Percentiles rank a stretch among this genome's conserved stretches.
Evolutionary conservation across 2,329 filamentous ascomycete species (phyloP).

Genomic region (Cyanodermella asteris): DNA sequence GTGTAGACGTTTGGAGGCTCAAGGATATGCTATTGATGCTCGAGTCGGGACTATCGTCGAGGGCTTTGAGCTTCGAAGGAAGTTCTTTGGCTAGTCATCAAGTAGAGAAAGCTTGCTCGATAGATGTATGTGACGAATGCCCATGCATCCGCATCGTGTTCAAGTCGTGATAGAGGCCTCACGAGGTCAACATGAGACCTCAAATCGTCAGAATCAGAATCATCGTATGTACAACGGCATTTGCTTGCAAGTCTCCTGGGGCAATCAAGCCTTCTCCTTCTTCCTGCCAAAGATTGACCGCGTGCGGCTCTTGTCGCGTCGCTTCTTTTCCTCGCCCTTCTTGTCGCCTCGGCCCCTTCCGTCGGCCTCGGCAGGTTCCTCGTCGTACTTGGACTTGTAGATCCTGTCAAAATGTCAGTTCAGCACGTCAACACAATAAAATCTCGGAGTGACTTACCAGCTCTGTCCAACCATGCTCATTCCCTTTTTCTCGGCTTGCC

Average conservation of each 20-base stretch:
- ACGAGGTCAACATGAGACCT: too few relatives aligned
- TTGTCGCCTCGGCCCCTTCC: slow-evolving; percentile 12
- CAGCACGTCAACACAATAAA: background rate
- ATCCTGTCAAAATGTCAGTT: slow-evolving; percentile 39
- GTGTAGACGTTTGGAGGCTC: slow-evolving; percentile 41
- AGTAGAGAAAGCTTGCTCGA: too few relatives aligned
- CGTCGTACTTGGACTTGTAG: slow-evolving; percentile 83
- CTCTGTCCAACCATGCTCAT: slow-evolving; percentile 97
- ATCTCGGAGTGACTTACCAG: slow-evolving; percentile 41
- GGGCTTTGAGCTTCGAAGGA: slow-evolving; percentile 49
- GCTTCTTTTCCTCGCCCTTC: slow-evolving; percentile 36
- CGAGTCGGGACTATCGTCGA: slow-evolving; percentile 58
- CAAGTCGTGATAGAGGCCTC: too few relatives aligned
- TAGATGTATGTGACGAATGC: too few relatives aligned
- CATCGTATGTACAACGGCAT: too few relatives aligned
- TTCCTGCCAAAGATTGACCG: slow-evolving; percentile 51
- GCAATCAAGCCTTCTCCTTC: slow-evolving; percentile 21
- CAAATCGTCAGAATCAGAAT: too few relatives aligned
- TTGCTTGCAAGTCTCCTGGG: too few relatives aligned
- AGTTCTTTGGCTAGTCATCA: too few relatives aligned
- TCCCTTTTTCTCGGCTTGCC: slow-evolving; percentile 73
- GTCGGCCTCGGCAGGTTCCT: slow-evolving; percentile 26
- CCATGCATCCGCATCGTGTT: too few relatives aligned
- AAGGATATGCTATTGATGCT: slow-evolving; percentile 62
- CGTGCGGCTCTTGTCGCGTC: slow-evolving; percentile 54